phyloP scores from a whole-genome alignment of 192 early-diverging fungal species.

The Coemansia sp. region DNA sequence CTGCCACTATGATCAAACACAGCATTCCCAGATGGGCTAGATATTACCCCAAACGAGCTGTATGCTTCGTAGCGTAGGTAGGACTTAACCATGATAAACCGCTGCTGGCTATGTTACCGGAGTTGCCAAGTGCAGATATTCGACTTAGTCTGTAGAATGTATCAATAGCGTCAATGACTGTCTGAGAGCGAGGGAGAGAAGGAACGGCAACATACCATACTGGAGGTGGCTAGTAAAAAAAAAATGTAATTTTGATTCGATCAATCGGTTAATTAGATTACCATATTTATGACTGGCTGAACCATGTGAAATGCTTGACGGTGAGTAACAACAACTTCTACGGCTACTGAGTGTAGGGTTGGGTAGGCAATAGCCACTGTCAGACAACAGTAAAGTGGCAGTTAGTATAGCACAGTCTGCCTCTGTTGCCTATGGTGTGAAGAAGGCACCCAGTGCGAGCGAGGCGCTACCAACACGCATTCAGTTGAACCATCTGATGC shows the following conservation, averaged over 20 bases:
- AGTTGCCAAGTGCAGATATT: constrained; percentile 4
- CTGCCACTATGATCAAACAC: constrained; percentile 70
- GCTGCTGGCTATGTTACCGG: not conserved
- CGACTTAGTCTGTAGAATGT: not conserved
- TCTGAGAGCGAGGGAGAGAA: not conserved
- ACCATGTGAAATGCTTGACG: too few species aligned
- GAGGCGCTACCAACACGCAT: too few species aligned
- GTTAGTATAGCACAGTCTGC: too few species aligned
- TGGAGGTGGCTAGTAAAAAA: not conserved
- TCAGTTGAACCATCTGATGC: too few species aligned
- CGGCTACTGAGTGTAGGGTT: too few species aligned
- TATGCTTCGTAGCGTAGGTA: constrained; percentile 82
- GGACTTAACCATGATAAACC: constrained; percentile 49
- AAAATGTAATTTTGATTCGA: not conserved
- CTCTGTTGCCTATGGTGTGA: too few species aligned
- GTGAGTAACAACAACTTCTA: too few species aligned
- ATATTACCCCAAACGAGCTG: constrained; percentile 82
- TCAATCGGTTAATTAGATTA: constrained; percentile 5
- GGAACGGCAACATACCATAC: not conserved
- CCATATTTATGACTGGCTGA: too few species aligned
- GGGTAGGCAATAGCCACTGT: too few species aligned
- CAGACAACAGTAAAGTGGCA: too few species aligned
- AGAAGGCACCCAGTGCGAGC: too few species aligned
- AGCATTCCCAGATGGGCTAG: constrained; percentile 65
- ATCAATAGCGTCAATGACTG: not conserved